These are phyloP conservation scores for Coelastrella sp. DNA, from an alignment of 139 green algal species.

Conservation along the genomic window DNA sequence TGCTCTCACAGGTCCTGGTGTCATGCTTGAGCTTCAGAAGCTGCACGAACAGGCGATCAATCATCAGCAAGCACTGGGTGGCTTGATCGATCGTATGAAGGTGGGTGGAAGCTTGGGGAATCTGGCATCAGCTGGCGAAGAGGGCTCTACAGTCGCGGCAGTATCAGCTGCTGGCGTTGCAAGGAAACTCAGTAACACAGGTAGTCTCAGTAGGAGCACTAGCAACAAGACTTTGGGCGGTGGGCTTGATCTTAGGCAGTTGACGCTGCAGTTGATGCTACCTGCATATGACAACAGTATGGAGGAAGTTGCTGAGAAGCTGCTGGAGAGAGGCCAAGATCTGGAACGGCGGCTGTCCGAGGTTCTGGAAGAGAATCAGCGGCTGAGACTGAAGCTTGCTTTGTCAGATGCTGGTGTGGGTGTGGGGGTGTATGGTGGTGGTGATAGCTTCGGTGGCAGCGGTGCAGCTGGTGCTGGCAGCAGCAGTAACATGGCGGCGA, in stretches of 20 bases:
- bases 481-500: neutral
- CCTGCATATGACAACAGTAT: neutral
- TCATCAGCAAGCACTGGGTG: conserved; percentile 43
- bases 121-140: neutral
- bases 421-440: neutral
- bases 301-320: conserved; percentile 16
- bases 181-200: neutral
- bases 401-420: neutral
- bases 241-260: neutral
- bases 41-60: conserved; percentile 65
- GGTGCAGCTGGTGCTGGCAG: neutral
- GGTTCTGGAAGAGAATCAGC: neutral
- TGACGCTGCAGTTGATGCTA: conserved; percentile 20
- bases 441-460: too few species aligned
- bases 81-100: conserved; percentile 31
- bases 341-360: conserved; percentile 1
- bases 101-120: neutral
- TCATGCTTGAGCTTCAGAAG: conserved; percentile 74
- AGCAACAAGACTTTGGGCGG: neutral
- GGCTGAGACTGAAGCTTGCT: neutral
- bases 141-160: neutral
- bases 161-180: neutral
- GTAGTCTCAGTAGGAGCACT: neutral
- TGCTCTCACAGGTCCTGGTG: neutral
- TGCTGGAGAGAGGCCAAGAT: conserved; percentile 35